Percentiles rank a stretch among this genome's conserved stretches.
These are phyloP conservation scores for Aspergillus fumigatiaffinis DNA, from an alignment of 2,329 filamentous ascomycete species.

Conservation along the genomic window DNA sequence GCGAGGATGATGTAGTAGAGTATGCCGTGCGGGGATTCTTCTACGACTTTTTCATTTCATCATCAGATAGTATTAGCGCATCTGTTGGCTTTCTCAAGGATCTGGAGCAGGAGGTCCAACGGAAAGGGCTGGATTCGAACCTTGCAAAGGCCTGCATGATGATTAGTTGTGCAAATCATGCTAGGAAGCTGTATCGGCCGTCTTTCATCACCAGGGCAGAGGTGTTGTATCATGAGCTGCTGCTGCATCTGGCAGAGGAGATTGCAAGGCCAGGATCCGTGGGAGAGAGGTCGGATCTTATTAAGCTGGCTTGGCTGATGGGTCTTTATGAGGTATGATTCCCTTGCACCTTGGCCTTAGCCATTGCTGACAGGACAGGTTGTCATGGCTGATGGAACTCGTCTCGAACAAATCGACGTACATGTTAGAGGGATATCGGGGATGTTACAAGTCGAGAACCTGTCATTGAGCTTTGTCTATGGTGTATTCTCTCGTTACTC, in stretches of 20 bases:
- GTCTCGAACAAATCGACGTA: not conserved
- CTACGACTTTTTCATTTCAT: constrained; percentile 1
- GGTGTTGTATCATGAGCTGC: not conserved
- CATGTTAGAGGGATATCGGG: constrained; percentile 5
- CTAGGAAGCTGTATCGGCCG: not conserved
- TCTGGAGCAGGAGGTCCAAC: not conserved
- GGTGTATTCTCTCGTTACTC: not conserved
- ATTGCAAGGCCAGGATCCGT: not conserved
- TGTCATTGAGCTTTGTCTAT: not conserved
- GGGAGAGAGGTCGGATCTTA: not conserved
- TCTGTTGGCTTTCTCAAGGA: constrained; percentile 1
- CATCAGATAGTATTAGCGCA: not conserved
- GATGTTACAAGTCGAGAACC: constrained; percentile 1
- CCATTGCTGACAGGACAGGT: not conserved
- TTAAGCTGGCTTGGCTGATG: not conserved
- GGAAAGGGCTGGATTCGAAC: not conserved
- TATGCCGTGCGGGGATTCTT: constrained; percentile 4
- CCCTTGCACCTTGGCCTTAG: not conserved
- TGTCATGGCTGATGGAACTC: not conserved
- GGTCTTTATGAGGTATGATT: constrained; percentile 5
- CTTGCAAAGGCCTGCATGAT: constrained; percentile 4
- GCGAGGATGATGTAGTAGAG: not conserved
- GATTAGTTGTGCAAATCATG: constrained; percentile 5
- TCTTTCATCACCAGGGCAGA: not conserved
- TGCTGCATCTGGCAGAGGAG: not conserved